Base-by-base conservation (phyloP, 208 protist genomes). In the Leishmania major region DNA sequence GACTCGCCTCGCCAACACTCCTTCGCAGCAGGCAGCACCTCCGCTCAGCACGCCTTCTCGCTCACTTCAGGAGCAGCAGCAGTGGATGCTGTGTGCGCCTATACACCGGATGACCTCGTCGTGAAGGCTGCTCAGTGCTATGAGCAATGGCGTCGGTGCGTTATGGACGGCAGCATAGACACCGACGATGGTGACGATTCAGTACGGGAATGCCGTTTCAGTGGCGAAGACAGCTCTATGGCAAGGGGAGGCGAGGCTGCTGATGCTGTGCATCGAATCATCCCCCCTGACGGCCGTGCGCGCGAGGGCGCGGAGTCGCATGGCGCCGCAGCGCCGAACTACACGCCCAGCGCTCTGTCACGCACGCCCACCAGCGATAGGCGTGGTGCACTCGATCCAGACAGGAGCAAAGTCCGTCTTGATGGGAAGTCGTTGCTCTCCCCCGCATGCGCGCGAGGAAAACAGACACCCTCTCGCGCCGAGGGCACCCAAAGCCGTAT, bases 41-140 rank as follows among this genome's bases (percentile, higher is more conserved):
- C 17, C 17, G 72, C 51, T 28, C 31, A 62, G 72, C n/a, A 60
- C 31, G 49, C n/a, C 35, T 35, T 40, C 72, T 19, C 45, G 3
- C 31, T 60, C 49, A 62, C 72, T 37, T 0, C 43, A 60, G 49
- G 31, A n/a, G 51, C 31, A 77, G 13, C n/a, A 25, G 0, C 15
- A 47, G 47, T 37, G 43, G 35, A 69, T 67, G 45, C 17, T 7
- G n/a, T 19, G 13, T 51, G 5, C 19, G 1, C 59, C 73, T 84
- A 84, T 40, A 77, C 49, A 3, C 13, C 69, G 13, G 82, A 85
- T 71, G 72, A 51, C 45, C 82, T 81, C 71, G 77, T 85, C 25
- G 55, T 85, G 28, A 78, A 78, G 28, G 76, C 82, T 0, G 82
- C 67, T 40, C 71, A 67, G 60, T 85, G 70, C 71, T 85, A 85